Percentiles rank a stretch among this genome's conserved stretches.
Conservation (phyloP, 805 yeast genomes). For the Yamadazyma endophytica region DNA sequence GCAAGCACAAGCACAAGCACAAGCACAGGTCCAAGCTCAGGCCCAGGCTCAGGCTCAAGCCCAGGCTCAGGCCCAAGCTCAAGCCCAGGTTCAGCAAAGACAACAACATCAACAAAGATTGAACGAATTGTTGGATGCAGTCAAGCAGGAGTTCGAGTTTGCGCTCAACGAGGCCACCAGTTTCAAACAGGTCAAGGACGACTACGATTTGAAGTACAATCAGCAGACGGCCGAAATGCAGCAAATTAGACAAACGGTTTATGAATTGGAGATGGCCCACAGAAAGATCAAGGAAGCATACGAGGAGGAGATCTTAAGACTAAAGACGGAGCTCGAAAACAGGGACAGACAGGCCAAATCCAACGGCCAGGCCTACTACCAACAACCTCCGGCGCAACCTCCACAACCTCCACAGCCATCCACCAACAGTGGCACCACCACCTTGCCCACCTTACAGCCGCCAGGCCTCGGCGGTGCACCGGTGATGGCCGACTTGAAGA, state of each 20-base stretch:
- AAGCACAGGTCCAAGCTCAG: constrained; percentile 18
- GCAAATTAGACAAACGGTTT: constrained; percentile 89
- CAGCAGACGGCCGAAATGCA: constrained; percentile 93
- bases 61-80: constrained; percentile 16
- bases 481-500: too few species aligned
- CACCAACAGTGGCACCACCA: constrained; percentile 7
- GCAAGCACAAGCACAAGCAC: constrained; percentile 20
- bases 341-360: constrained; percentile 54
- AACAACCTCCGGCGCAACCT: constrained; percentile 6
- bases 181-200: constrained; percentile 87
- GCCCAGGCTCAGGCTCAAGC: constrained; percentile 17
- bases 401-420: constrained; percentile 14
- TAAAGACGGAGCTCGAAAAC: constrained; percentile 81
- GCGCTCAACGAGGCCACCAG: constrained; percentile 81
- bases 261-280: constrained; percentile 91
- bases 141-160: constrained; percentile 85
- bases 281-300: constrained; percentile 92
- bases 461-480: too few species aligned
- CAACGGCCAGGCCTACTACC: constrained; percentile 14
- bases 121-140: constrained; percentile 84
- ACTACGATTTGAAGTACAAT: constrained; percentile 80
- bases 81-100: constrained; percentile 16
- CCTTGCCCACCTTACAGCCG: constrained; percentile 10
- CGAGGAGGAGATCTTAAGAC: constrained; percentile 84
- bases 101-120: constrained; percentile 46